A percentile compares a stretch with the other conserved stretches of the same genome.
Conservation (phyloP, 1,139 yeast genomes). For the Saccharomycopsis hybrid region DNA sequence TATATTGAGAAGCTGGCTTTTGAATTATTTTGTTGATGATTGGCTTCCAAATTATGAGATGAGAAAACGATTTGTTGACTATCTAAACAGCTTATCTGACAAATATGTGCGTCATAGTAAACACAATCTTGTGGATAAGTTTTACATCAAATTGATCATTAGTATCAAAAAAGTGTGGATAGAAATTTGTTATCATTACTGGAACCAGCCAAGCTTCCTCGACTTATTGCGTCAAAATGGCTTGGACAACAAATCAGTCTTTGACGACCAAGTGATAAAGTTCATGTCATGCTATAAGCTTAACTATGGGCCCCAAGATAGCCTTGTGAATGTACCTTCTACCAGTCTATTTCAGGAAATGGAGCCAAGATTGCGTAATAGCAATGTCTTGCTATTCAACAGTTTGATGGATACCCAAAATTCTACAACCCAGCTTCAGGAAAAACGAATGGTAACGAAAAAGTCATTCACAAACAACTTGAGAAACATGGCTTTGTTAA, state of each 20-base stretch:
- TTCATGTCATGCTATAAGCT: neutral
- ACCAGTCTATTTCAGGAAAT: neutral
- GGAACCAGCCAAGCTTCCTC: slow-evolving; percentile 1
- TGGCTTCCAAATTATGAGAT: slow-evolving; percentile 43
- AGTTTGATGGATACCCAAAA: neutral
- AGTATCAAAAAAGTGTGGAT: slow-evolving; percentile 17
- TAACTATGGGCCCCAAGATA: neutral
- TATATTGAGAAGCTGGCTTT: slow-evolving; percentile 80
- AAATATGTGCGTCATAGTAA: neutral
- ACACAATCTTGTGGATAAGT: slow-evolving; percentile 4
- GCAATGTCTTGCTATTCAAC: slow-evolving; percentile 1
- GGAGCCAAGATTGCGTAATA: slow-evolving; percentile 10
- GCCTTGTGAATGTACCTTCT: neutral
- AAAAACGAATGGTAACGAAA: neutral
- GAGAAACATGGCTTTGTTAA: slow-evolving; percentile 1
- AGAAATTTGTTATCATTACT: slow-evolving; percentile 6
- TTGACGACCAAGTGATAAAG: too few species aligned
- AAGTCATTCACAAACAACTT: neutral
- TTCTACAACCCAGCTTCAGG: too few species aligned
- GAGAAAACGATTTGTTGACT: slow-evolving; percentile 42
- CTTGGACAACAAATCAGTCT: neutral
- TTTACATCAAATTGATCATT: slow-evolving; percentile 6
- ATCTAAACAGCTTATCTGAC: slow-evolving; percentile 8
- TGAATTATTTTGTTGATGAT: slow-evolving; percentile 70
- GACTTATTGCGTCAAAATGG: too few species aligned